Evolutionary conservation across 1,139 yeast genomes (phyloP).

Genomic region (Saccharomyces hybrid): DNA sequence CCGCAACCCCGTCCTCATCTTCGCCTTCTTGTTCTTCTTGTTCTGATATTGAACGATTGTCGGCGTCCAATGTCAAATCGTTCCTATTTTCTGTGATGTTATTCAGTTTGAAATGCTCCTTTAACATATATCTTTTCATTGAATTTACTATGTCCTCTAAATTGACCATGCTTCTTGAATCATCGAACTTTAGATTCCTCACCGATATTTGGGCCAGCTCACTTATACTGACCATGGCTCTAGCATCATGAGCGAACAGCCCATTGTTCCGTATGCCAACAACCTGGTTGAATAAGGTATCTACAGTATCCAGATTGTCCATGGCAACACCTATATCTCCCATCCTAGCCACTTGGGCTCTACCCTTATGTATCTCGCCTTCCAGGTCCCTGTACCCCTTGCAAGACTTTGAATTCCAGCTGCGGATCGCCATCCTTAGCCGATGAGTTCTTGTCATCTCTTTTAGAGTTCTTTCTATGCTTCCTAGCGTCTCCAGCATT

Average conservation of each 20-base stretch:
- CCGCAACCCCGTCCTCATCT: constrained; percentile 10
- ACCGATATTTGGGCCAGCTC: constrained; percentile 48
- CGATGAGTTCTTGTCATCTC: not conserved
- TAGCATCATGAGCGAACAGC: constrained; percentile 41
- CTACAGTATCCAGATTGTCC: constrained; percentile 32
- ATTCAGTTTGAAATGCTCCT: constrained; percentile 22
- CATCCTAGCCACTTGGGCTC: constrained; percentile 37
- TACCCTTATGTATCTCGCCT: constrained; percentile 32
- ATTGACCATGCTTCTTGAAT: constrained; percentile 43
- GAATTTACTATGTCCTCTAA: constrained; percentile 41
- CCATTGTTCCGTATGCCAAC: constrained; percentile 33
- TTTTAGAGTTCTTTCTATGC: constrained; percentile 3
- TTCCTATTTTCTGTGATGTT: constrained; percentile 11
- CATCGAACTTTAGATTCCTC: constrained; percentile 50
- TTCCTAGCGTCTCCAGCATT: not conserved
- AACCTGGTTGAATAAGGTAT: constrained; percentile 34
- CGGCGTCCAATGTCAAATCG: constrained; percentile 12
- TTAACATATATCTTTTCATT: constrained; percentile 36
- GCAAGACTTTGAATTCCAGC: constrained; percentile 29
- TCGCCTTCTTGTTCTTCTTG: constrained; percentile 10
- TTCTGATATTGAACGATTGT: constrained; percentile 20
- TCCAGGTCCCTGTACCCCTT: constrained; percentile 32
- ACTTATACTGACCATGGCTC: constrained; percentile 38
- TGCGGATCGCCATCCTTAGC: not conserved
- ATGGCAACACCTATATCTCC: constrained; percentile 36